Base-by-base conservation (phyloP, 495 filamentous ascomycete species). In the Barbatosphaeria neglecta region DNA sequence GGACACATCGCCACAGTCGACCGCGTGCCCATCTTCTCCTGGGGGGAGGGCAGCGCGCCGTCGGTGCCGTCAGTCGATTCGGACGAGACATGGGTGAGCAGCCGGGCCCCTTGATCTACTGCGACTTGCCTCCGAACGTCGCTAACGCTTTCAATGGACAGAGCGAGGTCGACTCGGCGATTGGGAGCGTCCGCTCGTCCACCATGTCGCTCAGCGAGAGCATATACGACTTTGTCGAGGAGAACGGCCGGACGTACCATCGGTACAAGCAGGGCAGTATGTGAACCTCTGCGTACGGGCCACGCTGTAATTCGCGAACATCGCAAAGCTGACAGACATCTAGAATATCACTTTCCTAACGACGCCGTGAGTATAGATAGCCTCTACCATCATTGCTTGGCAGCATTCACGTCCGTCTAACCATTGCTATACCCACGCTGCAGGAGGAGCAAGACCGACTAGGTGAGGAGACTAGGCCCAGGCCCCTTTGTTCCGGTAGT, bases 361-460 rank as follows among this genome's bases (percentile, higher is more conserved):
- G 65, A 67, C 45, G 37, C 50, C 45, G 64, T 67, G 43, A 27
- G 56, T 48, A 27, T n/a, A n/a, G n/a, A n/a, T n/a, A n/a, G n/a
- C n/a, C n/a, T n/a, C n/a, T n/a, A n/a, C n/a, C n/a, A n/a, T n/a
- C n/a, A n/a, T n/a, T n/a, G n/a, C n/a, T n/a, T n/a, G n/a, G n/a
- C n/a, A n/a, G n/a, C n/a, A n/a, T n/a, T n/a, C n/a, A n/a, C n/a
- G n/a, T n/a, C n/a, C n/a, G n/a, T n/a, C n/a, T n/a, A n/a, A n/a
- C n/a, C n/a, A n/a, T n/a, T n/a, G n/a, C n/a, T n/a, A n/a, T n/a
- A n/a, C 43, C 38, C 10, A 23, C 4, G 13, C 23, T 19, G 22
- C 25, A 68, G 63, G 51, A 53, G 38, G 68, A 69, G 47, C 60
- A 67, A 47, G 68, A 71, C 47, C 51, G 68, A 50, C 50, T 71